Evolutionary conservation across 805 yeast genomes (phyloP).

Genomic region (Monosporozyma solicola): DNA sequence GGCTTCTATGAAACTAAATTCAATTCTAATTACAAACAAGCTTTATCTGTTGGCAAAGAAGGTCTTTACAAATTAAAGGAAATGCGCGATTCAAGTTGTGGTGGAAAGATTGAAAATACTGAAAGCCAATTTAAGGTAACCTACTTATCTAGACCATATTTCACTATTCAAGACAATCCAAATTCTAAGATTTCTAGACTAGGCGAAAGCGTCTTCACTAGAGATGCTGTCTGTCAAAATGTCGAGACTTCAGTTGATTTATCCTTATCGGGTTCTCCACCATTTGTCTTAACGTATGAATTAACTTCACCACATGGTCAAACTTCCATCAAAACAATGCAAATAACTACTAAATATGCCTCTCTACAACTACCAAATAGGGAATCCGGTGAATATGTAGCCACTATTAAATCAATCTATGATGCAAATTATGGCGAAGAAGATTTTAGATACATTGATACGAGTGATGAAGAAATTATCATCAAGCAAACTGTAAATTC

Average conservation of each 20-base stretch:
- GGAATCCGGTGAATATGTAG: constrained; percentile 53
- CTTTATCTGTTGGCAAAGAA: constrained; percentile 32
- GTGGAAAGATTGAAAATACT: constrained; percentile 36
- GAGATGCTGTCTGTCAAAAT: constrained; percentile 40
- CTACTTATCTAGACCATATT: constrained; percentile 41
- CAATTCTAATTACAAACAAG: constrained; percentile 25
- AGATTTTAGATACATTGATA: constrained; percentile 16
- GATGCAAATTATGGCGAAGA: constrained; percentile 53
- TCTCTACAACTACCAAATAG: constrained; percentile 37
- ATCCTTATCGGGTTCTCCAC: constrained; percentile 47
- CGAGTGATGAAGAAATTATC: constrained; percentile 20
- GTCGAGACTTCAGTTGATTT: constrained; percentile 43
- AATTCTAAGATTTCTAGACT: constrained; percentile 16
- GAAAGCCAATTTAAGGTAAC: constrained; percentile 32
- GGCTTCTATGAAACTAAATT: constrained; percentile 19
- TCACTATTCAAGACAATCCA: constrained; percentile 32
- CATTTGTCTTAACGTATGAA: constrained; percentile 64
- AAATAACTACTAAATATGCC: constrained; percentile 45
- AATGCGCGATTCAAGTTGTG: constrained; percentile 44
- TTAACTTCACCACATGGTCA: constrained; percentile 49
- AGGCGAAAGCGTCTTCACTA: constrained; percentile 22
- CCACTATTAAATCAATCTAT: constrained; percentile 50
- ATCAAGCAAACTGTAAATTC: constrained; percentile 47
- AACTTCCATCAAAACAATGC: constrained; percentile 31
- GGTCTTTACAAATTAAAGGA: constrained; percentile 41